phyloP scores from a whole-genome alignment of 371 early-diverging fungal species.

The Zopfochytrium polystomum region DNA sequence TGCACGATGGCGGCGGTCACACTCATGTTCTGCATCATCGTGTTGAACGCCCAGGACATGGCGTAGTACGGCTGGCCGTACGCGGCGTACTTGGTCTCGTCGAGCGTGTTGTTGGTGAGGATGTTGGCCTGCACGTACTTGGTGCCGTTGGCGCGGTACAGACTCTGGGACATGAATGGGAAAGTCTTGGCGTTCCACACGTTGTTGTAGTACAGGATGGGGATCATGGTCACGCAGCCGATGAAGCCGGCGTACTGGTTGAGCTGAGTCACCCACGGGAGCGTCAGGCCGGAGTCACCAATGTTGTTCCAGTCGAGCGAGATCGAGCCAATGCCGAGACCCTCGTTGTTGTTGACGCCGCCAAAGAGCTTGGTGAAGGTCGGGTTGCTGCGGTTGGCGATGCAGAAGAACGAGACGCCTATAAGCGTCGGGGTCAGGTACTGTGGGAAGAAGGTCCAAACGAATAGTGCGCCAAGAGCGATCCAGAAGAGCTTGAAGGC shows the following conservation, averaged over 20 bases:
- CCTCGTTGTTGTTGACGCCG: slow-evolving; percentile 4
- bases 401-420: slow-evolving; percentile 2
- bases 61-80: slow-evolving; percentile 5
- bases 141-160: neutral
- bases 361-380: slow-evolving; percentile 1
- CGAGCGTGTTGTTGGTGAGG: slow-evolving; percentile 1
- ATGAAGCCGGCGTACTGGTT: slow-evolving; percentile 10
- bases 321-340: neutral
- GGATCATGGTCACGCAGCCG: slow-evolving; percentile 4
- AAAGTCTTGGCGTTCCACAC: neutral
- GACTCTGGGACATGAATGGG: slow-evolving; percentile 10
- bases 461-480: neutral
- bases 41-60: slow-evolving; percentile 2
- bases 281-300: neutral
- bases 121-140: slow-evolving; percentile 7
- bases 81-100: slow-evolving; percentile 3
- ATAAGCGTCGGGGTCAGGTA: neutral
- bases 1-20: slow-evolving; percentile 9
- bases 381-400: neutral
- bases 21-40: neutral
- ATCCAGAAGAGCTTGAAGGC: slow-evolving; percentile 6
- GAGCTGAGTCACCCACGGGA: slow-evolving; percentile 14
- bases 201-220: neutral
- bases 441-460: slow-evolving; percentile 4
- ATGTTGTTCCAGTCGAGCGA: neutral